Evolutionary conservation across 2,329 filamentous ascomycete genomes (phyloP), one percentile per base, ranked within the genome.

Genomic region (Botrytis elliptica): DNA sequence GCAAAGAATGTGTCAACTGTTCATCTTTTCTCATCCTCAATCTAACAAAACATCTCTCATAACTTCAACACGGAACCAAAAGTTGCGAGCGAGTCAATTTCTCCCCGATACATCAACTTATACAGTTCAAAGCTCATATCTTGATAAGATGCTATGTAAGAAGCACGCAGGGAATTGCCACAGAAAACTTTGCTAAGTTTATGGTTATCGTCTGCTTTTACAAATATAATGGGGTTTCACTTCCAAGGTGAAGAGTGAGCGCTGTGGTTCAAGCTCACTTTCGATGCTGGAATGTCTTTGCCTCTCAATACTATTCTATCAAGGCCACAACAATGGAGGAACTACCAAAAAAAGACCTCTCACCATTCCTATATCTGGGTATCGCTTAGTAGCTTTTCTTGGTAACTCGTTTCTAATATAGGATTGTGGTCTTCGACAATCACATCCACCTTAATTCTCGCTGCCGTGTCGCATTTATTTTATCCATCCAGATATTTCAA

Each of bases 141-240:
- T 68, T 12, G 7, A 29, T 42, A 14, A 55, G 1, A 16, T 22
- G 0, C 4, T 7, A 29, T 33, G 46, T 29, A 4, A 22, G 4
- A 42, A 57, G 2, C n/a, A 0, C 4, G 12, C 1, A 1, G 16
- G 18, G 14, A 5, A 6, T 9, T 20, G 25, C 4, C 20, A 1
- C 46, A 25, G 20, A 20, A 20, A 18, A 0, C 3, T 40, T 29
- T 42, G 16, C 14, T 16, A 18, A 42, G 1, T 40, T 7, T 40
- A 22, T 29, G 1, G 12, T 20, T 0, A 6, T 38, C 14, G 9
- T 25, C 18, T 20, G 7, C 9, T 10, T 33, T 10, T 57, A 3
- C 1, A n/a, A 42, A 33, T 22, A 22, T 33, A 33, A 29, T 40
- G 16, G 20, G 1, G 3, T 57, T 3, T 18, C 25, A 40, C 29